A percentile compares a stretch with the other conserved stretches of the same genome.
phyloP scores from a whole-genome alignment of 2,329 filamentous ascomycete genomes.

The Eutypa lata region DNA sequence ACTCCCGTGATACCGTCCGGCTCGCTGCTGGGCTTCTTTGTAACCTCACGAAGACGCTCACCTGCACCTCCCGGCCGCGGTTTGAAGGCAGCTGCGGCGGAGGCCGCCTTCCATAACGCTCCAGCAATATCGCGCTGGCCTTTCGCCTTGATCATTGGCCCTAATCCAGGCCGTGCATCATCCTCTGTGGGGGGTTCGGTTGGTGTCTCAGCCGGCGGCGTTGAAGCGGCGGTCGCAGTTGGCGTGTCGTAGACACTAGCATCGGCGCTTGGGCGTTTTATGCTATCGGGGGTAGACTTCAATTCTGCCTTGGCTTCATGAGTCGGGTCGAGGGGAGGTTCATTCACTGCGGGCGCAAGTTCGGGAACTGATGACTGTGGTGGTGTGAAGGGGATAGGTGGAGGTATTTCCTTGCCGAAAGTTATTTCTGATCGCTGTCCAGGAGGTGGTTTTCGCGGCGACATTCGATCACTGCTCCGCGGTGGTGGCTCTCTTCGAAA shows the following conservation, averaged over 20 bases:
- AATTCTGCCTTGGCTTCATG: not conserved
- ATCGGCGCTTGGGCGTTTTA: constrained; percentile 1
- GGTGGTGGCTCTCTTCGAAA: constrained; percentile 49
- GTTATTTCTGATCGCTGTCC: constrained; percentile 30
- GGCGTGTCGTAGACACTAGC: constrained; percentile 14
- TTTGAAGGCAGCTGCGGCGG: constrained; percentile 71
- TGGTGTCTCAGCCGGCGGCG: constrained; percentile 25
- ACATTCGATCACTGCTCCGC: constrained; percentile 48
- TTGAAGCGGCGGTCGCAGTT: constrained; percentile 18
- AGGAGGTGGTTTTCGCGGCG: constrained; percentile 42
- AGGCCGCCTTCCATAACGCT: constrained; percentile 76
- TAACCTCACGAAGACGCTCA: constrained; percentile 67
- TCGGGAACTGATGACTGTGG: constrained; percentile 8
- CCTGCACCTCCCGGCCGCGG: constrained; percentile 84
- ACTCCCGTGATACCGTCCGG: constrained; percentile 89
- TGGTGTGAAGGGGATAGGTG: constrained; percentile 6
- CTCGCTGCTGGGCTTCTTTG: constrained; percentile 59
- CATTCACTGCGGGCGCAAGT: constrained; percentile 10
- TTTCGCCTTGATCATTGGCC: constrained; percentile 86
- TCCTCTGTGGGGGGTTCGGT: constrained; percentile 22
- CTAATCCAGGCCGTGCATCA: constrained; percentile 68
- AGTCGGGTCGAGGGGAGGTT: not conserved
- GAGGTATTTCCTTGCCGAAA: constrained; percentile 33
- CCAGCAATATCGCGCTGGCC: constrained; percentile 71
- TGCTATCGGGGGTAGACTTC: constrained; percentile 1